A percentile compares a stretch with the other conserved stretches of the same genome.
These are phyloP conservation scores for Syzygium oleosum DNA, from an alignment of 345 rosid species.

Conservation along the genomic window DNA sequence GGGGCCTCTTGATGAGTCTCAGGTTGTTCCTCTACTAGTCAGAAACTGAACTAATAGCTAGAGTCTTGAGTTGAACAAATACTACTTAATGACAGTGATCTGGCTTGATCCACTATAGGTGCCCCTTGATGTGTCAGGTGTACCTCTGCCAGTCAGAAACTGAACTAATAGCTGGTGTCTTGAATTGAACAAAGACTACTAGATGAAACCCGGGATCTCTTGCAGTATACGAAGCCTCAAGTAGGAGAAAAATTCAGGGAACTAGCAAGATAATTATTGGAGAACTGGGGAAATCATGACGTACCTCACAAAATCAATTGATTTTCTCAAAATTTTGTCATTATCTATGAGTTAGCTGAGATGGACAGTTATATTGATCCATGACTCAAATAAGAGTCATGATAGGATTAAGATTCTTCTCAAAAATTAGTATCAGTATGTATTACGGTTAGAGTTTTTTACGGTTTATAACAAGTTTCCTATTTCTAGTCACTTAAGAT, in stretches of 20 bases:
- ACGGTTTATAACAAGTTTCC: not conserved
- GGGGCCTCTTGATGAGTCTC: not conserved
- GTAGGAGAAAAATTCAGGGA: not conserved
- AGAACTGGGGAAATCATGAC: not conserved
- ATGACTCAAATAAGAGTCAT: not conserved
- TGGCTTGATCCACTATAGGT: not conserved
- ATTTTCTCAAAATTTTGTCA: not conserved
- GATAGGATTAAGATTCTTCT: not conserved
- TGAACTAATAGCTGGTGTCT: not conserved
- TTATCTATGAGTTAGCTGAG: not conserved
- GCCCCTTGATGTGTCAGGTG: not conserved
- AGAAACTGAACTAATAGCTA: not conserved
- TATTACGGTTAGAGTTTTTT: not conserved
- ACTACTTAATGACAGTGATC: not conserved
- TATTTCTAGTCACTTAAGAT: not conserved
- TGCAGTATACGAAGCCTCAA: not conserved
- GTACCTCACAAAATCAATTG: not conserved
- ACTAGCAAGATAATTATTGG: not conserved
- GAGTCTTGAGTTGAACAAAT: not conserved
- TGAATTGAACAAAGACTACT: not conserved
- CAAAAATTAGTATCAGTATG: not conserved
- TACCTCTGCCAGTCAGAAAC: not conserved
- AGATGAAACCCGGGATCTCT: not conserved
- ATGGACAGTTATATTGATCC: not conserved
- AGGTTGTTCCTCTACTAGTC: not conserved